Conservation (phyloP, 768 basidiomycete genomes). For the Tricholoma saponaceum region DNA sequence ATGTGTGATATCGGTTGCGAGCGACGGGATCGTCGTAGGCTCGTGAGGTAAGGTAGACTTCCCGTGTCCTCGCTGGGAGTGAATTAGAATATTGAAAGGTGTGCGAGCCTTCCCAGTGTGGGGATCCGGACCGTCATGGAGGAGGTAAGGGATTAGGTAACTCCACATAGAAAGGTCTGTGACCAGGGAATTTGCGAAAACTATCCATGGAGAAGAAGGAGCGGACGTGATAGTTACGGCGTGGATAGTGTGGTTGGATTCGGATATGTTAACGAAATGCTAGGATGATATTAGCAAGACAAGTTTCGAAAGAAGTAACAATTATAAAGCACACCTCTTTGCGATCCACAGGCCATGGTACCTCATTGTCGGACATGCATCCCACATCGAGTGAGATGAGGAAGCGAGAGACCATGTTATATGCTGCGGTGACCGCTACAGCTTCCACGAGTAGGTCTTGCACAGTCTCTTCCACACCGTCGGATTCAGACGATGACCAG, state of each 20-base stretch:
- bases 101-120: conserved; percentile 16
- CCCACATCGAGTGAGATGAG: conserved; percentile 58
- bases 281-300: conserved; percentile 11
- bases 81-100: conserved; percentile 42
- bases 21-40: conserved; percentile 36
- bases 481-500: conserved; percentile 13
- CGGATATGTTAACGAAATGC: conserved; percentile 36
- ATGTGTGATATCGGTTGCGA: conserved; percentile 40
- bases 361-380: conserved; percentile 40
- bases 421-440: conserved; percentile 46
- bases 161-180: conserved; percentile 48
- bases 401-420: conserved; percentile 72
- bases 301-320: background rate
- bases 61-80: conserved; percentile 52
- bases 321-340: conserved; percentile 30
- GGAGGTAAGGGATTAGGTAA: conserved; percentile 36
- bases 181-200: conserved; percentile 46
- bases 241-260: conserved; percentile 32
- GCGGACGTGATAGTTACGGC: conserved; percentile 36
- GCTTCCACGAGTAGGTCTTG: conserved; percentile 54
- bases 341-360: conserved; percentile 48
- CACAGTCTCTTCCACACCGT: conserved; percentile 22
- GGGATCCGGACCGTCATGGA: conserved; percentile 18
- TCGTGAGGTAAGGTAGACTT: conserved; percentile 31
- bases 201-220: conserved; percentile 44